phyloP scores from a whole-genome alignment of 2,329 filamentous ascomycete genomes.

The Diaporthe longicolla region DNA sequence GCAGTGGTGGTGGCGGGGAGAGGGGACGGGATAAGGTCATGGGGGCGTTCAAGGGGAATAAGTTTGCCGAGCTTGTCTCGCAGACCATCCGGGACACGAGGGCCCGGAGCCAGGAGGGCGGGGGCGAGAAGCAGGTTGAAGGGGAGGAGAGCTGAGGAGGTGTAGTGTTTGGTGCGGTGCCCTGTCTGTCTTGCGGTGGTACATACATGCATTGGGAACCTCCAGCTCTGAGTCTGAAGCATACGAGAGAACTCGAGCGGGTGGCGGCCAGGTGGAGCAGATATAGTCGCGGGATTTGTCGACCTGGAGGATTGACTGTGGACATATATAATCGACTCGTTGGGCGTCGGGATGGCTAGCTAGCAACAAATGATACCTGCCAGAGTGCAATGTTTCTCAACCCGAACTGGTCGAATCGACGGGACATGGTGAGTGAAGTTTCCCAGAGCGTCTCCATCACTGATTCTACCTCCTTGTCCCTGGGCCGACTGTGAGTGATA shows the following conservation, averaged over 20 bases:
- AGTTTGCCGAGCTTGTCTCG: constrained; percentile 51
- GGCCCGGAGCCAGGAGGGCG: constrained; percentile 42
- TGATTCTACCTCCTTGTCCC: no score
- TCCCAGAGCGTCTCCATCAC: no score
- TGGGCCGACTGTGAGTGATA: no score
- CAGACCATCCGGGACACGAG: constrained; percentile 47
- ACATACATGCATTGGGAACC: neutral
- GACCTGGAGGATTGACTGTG: neutral
- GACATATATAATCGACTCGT: neutral
- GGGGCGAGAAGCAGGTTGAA: neutral
- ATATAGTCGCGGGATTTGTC: neutral
- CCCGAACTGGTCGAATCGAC: no score
- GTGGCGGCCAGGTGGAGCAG: no score
- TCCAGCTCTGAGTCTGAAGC: neutral
- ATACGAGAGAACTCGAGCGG: neutral
- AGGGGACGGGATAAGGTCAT: constrained; percentile 45
- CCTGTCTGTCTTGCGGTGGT: neutral
- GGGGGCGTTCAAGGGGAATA: constrained; percentile 40
- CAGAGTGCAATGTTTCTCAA: constrained; percentile 17
- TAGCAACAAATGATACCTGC: constrained; percentile 32
- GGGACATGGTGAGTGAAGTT: no score
- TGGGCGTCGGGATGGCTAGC: constrained; percentile 4
- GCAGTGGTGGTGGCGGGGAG: constrained; percentile 8
- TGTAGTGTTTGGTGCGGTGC: no score
- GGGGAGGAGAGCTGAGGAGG: neutral